Conservation (phyloP, 306 rosid species). For the Pterocarpus macrocarpus region DNA sequence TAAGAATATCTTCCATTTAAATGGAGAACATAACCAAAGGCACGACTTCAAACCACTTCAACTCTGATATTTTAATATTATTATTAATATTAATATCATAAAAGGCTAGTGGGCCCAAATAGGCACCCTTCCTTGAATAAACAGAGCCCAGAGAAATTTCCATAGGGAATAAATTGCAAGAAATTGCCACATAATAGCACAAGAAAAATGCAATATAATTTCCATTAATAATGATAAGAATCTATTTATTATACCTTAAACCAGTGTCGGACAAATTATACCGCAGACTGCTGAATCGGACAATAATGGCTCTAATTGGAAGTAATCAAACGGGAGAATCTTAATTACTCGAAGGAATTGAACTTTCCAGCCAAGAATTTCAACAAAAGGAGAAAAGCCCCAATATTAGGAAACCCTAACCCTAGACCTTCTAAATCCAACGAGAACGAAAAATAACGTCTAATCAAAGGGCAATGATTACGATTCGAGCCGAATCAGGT, state of each 20-base stretch:
- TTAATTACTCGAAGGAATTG: slow-evolving; percentile 18
- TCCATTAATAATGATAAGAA: not conserved
- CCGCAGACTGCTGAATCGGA: slow-evolving; percentile 46
- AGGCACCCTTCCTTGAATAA: not conserved
- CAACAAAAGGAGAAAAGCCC: slow-evolving; percentile 56
- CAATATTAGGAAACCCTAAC: slow-evolving; percentile 69
- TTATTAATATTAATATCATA: not conserved
- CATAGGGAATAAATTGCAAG: not conserved
- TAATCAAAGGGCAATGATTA: slow-evolving; percentile 24
- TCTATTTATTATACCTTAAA: slow-evolving; percentile 51
- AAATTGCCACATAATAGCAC: slow-evolving; percentile 2
- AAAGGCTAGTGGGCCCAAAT: slow-evolving; percentile 27
- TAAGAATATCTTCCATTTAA: not conserved
- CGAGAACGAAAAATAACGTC: slow-evolving; percentile 29
- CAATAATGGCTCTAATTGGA: slow-evolving; percentile 15
- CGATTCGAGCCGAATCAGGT: slow-evolving; percentile 9
- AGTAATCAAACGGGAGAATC: slow-evolving; percentile 23
- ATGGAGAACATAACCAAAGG: not conserved
- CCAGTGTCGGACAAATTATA: slow-evolving; percentile 42
- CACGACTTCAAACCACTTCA: slow-evolving; percentile 1
- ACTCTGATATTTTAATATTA: slow-evolving; percentile 19
- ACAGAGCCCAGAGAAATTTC: not conserved
- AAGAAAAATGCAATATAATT: not conserved
- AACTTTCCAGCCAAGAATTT: slow-evolving; percentile 54
- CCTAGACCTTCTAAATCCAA: slow-evolving; percentile 54